Evolutionary conservation across 2,329 filamentous ascomycete genomes (phyloP).

Genomic region (Penicillium olsonii): DNA sequence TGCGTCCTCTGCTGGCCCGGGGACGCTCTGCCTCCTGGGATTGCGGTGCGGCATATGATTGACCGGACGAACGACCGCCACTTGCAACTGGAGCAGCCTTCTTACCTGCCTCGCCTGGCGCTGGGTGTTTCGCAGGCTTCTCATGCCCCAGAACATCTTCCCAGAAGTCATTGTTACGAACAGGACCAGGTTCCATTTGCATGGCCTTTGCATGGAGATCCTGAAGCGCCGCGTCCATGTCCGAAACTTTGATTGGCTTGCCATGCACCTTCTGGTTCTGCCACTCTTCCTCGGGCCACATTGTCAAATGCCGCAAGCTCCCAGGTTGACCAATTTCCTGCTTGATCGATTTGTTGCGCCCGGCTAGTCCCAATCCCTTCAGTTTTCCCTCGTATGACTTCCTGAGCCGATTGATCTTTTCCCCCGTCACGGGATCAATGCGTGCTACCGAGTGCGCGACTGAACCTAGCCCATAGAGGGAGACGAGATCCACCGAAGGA

Average conservation of each 20-base stretch:
- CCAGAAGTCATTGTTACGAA: slow-evolving; percentile 51
- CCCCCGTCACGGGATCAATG: slow-evolving; percentile 61
- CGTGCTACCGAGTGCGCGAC: slow-evolving; percentile 61
- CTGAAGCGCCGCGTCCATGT: slow-evolving; percentile 44
- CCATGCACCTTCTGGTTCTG: slow-evolving; percentile 50
- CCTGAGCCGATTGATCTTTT: slow-evolving; percentile 65
- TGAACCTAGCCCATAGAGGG: slow-evolving; percentile 58
- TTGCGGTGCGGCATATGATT: slow-evolving; percentile 29
- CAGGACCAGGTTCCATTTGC: slow-evolving; percentile 49
- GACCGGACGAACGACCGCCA: slow-evolving; percentile 26
- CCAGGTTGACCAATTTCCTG: slow-evolving; percentile 42
- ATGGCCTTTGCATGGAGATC: slow-evolving; percentile 46
- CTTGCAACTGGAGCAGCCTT: slow-evolving; percentile 29
- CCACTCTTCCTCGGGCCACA: slow-evolving; percentile 55
- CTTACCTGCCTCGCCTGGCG: slow-evolving; percentile 31
- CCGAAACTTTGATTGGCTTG: slow-evolving; percentile 48
- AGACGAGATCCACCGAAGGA: slow-evolving; percentile 59
- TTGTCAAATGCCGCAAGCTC: slow-evolving; percentile 44
- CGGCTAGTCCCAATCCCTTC: slow-evolving; percentile 49
- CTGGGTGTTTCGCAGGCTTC: slow-evolving; percentile 41
- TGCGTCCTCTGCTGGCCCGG: slow-evolving; percentile 49
- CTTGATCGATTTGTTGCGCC: slow-evolving; percentile 51
- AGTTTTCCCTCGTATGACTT: slow-evolving; percentile 56
- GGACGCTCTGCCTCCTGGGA: slow-evolving; percentile 36
- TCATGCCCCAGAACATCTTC: slow-evolving; percentile 52